A percentile compares a stretch with the other conserved stretches of the same genome.
These are phyloP conservation scores for Fusarium sp. DNA, from an alignment of 2,329 filamentous ascomycete species.

Conservation along the genomic window DNA sequence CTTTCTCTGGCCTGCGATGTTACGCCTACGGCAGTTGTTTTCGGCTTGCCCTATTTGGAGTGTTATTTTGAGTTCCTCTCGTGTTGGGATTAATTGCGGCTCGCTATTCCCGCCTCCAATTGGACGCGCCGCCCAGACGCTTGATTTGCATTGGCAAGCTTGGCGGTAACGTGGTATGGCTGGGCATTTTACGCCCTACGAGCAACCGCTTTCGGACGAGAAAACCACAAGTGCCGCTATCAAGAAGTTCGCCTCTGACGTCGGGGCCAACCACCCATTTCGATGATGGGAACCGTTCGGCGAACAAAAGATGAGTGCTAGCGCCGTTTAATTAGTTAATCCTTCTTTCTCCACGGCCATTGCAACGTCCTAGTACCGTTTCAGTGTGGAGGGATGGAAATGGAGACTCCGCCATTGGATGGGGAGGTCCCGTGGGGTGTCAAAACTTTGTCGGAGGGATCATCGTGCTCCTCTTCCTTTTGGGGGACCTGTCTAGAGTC, in stretches of 20 bases:
- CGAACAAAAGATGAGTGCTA: slow-evolving; percentile 21
- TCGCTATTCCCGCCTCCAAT: slow-evolving; percentile 46
- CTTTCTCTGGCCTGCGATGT: neutral
- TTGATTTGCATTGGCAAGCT: slow-evolving; percentile 35
- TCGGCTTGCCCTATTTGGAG: neutral
- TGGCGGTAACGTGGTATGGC: slow-evolving; percentile 42
- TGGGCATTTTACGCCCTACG: slow-evolving; percentile 19
- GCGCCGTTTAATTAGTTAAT: slow-evolving; percentile 8
- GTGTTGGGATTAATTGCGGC: slow-evolving; percentile 20
- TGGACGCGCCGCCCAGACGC: slow-evolving; percentile 30
- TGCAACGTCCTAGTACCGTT: slow-evolving; percentile 23
- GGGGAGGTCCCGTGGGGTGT: neutral
- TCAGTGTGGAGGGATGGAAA: slow-evolving; percentile 19
- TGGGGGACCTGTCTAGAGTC: neutral
- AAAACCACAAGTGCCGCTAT: neutral
- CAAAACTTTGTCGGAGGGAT: slow-evolving; percentile 2
- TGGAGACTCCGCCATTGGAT: slow-evolving; percentile 39
- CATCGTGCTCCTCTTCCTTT: neutral
- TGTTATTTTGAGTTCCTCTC: slow-evolving; percentile 1
- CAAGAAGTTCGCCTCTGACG: neutral
- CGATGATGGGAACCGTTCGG: neutral
- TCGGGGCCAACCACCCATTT: neutral
- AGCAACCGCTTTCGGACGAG: neutral
- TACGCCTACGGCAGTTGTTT: slow-evolving; percentile 3
- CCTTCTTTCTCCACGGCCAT: slow-evolving; percentile 18